Evolutionary conservation across 805 yeast species (phyloP).

Genomic region (Teunomyces kruisii): DNA sequence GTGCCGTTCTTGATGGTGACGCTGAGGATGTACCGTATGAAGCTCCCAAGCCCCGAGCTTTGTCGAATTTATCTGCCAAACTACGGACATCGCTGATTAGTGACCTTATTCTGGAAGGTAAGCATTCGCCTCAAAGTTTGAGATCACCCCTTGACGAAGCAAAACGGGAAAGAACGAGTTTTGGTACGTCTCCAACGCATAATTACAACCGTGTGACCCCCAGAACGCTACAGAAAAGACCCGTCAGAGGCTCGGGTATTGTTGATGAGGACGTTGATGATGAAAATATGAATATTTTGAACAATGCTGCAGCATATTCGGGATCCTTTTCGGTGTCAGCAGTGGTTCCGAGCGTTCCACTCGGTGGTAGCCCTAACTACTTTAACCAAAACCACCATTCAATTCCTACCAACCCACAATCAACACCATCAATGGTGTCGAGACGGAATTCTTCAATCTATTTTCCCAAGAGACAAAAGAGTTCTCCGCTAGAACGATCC

Average conservation of each 20-base stretch:
- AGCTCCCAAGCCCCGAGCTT: slow-evolving; percentile 2
- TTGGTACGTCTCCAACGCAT: slow-evolving; percentile 6
- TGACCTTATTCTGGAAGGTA: slow-evolving; percentile 3
- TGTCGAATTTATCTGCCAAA: not conserved
- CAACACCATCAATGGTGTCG: slow-evolving; percentile 11
- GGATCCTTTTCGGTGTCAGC: not conserved
- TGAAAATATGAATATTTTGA: slow-evolving; percentile 28
- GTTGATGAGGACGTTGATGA: slow-evolving; percentile 30
- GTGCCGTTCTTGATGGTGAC: slow-evolving; percentile 23
- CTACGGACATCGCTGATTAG: not conserved
- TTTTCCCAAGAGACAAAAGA: slow-evolving; percentile 5
- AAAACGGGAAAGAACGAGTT: not conserved
- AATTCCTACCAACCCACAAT: not conserved
- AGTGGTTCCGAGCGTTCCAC: not conserved
- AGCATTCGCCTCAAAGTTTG: slow-evolving; percentile 7
- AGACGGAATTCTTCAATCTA: slow-evolving; percentile 20
- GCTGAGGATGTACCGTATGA: slow-evolving; percentile 10
- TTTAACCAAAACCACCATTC: slow-evolving; percentile 7
- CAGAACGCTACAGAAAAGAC: not conserved
- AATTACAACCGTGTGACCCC: not conserved
- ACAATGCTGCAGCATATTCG: slow-evolving; percentile 13
- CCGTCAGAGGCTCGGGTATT: not conserved
- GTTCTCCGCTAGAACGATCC: slow-evolving; percentile 4
- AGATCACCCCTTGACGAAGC: slow-evolving; percentile 8
- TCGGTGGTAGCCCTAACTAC: slow-evolving; percentile 7